Conservation (phyloP, 2,329 filamentous ascomycete species). For the Trichoderma gracile region DNA sequence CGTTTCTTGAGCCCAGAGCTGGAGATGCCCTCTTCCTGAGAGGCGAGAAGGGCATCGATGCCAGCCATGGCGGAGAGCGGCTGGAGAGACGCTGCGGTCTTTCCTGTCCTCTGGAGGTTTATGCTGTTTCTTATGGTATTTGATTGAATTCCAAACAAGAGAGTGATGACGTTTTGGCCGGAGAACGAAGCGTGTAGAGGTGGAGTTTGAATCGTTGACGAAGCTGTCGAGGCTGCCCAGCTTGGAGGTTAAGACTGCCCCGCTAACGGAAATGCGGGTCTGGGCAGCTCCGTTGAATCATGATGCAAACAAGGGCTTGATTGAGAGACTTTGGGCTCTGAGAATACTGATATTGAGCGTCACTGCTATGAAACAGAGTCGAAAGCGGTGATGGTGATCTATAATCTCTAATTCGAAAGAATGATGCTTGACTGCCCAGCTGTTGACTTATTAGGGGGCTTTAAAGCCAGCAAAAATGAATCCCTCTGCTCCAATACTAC, state of each 20-base stretch:
- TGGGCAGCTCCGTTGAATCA: not conserved
- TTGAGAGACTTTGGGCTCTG: not conserved
- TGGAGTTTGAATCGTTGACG: not conserved
- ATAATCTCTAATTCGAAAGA: too few species aligned
- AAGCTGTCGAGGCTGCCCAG: not conserved
- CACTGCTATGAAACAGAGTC: not conserved
- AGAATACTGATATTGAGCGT: not conserved
- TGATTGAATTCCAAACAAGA: not conserved
- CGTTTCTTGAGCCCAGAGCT: conserved; percentile 25
- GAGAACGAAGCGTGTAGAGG: conserved; percentile 25
- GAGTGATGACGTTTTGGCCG: not conserved
- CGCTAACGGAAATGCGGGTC: conserved; percentile 26
- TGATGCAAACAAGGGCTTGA: not conserved
- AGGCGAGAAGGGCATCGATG: conserved; percentile 41
- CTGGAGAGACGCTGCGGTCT: not conserved
- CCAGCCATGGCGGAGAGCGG: conserved; percentile 32
- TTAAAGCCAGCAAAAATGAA: too few species aligned
- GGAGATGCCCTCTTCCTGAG: conserved; percentile 31
- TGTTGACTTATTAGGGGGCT: too few species aligned
- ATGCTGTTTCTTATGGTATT: not conserved
- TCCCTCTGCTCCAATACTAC: too few species aligned
- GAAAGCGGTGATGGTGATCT: not conserved
- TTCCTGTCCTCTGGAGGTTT: too few species aligned
- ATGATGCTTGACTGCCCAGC: too few species aligned
- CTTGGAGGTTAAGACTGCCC: conserved; percentile 18